Conservation (phyloP, 2,329 filamentous ascomycete species). For the Aspergillus pseudoviridinutans region DNA sequence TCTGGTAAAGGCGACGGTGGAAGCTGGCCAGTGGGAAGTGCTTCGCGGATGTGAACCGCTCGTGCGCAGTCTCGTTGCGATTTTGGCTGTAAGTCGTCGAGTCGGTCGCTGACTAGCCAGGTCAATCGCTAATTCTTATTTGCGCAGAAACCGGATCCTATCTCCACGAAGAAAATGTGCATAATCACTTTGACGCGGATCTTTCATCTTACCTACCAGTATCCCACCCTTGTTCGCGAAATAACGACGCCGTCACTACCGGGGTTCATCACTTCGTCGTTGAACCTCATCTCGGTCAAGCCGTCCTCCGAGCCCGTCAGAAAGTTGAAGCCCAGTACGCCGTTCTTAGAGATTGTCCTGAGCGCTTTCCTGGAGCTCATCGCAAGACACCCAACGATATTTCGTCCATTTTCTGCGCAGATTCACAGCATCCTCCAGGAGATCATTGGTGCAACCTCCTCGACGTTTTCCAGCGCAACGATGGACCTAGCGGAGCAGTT, state of each 20-base stretch:
- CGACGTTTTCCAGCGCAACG: conserved; percentile 52
- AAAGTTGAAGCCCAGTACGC: conserved; percentile 38
- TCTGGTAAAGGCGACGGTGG: conserved; percentile 74
- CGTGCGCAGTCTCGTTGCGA: conserved; percentile 69
- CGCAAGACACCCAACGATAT: conserved; percentile 76
- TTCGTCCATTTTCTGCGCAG: conserved; percentile 70
- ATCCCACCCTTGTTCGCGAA: conserved; percentile 78
- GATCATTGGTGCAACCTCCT: conserved; percentile 60
- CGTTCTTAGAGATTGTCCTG: conserved; percentile 64
- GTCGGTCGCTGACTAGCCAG: not conserved
- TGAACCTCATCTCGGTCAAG: conserved; percentile 60
- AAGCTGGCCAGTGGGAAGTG: conserved; percentile 80
- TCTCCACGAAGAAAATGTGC: conserved; percentile 69
- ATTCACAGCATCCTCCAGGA: conserved; percentile 58
- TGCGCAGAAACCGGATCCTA: conserved; percentile 68
- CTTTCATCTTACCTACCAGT: conserved; percentile 75
- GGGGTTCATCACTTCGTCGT: conserved; percentile 66
- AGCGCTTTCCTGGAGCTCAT: conserved; percentile 68
- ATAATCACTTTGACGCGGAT: conserved; percentile 77
- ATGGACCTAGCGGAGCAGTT: conserved; percentile 60
- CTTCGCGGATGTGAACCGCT: conserved; percentile 70
- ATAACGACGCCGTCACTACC: conserved; percentile 81
- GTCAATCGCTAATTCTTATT: conserved; percentile 10
- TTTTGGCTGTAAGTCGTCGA: conserved; percentile 60
- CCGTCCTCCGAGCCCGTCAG: conserved; percentile 30